Evolutionary conservation across 106 monocot genomes (phyloP).

Genomic region (Phalaenopsis equestris): DNA sequence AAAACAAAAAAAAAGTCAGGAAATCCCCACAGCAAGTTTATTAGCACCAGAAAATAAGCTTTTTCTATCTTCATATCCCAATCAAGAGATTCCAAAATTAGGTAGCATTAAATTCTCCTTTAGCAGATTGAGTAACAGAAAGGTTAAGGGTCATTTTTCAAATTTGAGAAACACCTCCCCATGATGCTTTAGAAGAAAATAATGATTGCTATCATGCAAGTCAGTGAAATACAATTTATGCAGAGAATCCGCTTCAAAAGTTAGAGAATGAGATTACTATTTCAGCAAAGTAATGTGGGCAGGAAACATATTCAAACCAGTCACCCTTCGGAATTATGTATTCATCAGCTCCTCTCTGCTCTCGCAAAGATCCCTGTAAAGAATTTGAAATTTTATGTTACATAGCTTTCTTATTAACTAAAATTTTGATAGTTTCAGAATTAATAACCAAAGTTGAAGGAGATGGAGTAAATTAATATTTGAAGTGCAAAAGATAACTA

Average conservation of each 20-base stretch:
- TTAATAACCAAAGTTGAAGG: neutral
- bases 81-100: neutral
- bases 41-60: no score
- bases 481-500: neutral
- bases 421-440: neutral
- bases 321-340: constrained; percentile 84
- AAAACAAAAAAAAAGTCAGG: neutral
- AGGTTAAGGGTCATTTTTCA: no score
- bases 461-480: neutral
- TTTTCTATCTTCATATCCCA: neutral
- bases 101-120: neutral
- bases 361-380: constrained; percentile 73
- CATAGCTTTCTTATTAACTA: neutral
- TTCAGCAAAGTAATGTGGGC: constrained; percentile 91
- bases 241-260: neutral
- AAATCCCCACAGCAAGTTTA: neutral
- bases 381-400: constrained; percentile 5
- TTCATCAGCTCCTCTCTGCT: constrained; percentile 47
- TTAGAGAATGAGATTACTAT: constrained; percentile 44
- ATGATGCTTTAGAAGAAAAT: neutral
- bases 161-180: neutral
- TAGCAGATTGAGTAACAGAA: no score
- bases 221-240: neutral
- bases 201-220: neutral
- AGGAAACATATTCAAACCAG: constrained; percentile 88